Base-by-base conservation (phyloP, 805 yeast species). In the Lachancea thermotolerans region DNA sequence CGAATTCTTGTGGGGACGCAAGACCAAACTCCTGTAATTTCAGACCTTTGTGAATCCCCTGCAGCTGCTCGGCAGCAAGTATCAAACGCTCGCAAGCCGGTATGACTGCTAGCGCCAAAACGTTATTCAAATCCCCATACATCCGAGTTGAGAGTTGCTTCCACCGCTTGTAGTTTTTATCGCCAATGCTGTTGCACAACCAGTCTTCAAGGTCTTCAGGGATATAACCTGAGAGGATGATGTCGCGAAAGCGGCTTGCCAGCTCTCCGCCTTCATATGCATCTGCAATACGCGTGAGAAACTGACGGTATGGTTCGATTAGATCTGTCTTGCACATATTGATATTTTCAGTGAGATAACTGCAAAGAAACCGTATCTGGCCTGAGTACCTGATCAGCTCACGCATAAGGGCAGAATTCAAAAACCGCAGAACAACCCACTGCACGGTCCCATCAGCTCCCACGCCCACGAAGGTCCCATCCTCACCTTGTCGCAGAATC, bases 121-220 rank as follows among this genome's bases (percentile, higher is more conserved):
- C 59, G 45, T 77, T 73, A 44, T 79, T 64, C 0, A 74, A 62
- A 37, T 65, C 65, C 36, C 80, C 82, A 54, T 75, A 81, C 11
- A 74, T 67, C 1, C 69, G 60, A 31, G 69, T 71, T 0, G 84
- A 82, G 14, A 72, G 42, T 42, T 70, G 72, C 2, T 65, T 63
- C 75, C 87, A 75, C 51, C 77, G 69, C 49, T 74, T 77, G 15
- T 77, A 58, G 27, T 85, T 85, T 49, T 84, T 67, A 49, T 82
- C 88, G 0, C 86, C 89, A 30, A 84, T 65, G 39, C 79, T 77
- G 52, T 81, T 81, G 17, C 76, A 71, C 56, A 85, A 65, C 79
- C 81, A 84, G 45, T 77, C 79, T 47, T 71, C 72, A 1, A 78
- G 64, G 0, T 69, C 61, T 11, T 66, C 69, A 1, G 78, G 71